Conservation (phyloP, 208 protist genomes). For the Blechomonas ayalai region DNA sequence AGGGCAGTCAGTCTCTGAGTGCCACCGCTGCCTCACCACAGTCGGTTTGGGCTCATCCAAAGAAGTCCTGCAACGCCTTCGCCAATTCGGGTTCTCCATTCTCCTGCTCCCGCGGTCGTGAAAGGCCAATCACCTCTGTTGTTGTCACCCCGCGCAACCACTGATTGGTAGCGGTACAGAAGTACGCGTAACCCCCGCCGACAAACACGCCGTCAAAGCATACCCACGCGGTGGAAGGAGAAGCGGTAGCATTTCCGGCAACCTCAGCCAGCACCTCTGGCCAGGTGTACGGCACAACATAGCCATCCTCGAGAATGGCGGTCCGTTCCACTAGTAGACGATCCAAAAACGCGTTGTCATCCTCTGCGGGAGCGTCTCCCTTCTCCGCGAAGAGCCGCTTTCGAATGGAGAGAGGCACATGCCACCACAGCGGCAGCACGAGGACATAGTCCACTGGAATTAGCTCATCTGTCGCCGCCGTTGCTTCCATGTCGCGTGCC, state of each 20-base stretch:
- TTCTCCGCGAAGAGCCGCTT: conserved; percentile 51
- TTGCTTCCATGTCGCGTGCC: conserved; percentile 41
- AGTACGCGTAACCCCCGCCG: conserved; percentile 71
- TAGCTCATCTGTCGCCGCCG: background rate
- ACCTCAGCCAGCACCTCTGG: conserved; percentile 35
- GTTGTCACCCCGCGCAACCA: conserved; percentile 69
- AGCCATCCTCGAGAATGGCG: conserved; percentile 45
- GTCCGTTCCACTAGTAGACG: conserved; percentile 34
- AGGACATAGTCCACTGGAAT: conserved; percentile 66
- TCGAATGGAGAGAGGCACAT: conserved; percentile 48
- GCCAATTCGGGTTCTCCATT: too few relatives aligned
- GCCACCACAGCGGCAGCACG: conserved; percentile 83
- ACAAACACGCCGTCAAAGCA: conserved; percentile 82
- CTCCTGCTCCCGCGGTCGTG: conserved; percentile 23
- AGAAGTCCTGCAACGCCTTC: too few relatives aligned
- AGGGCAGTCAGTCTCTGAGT: too few relatives aligned
- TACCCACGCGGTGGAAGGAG: conserved; percentile 17
- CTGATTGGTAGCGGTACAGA: conserved; percentile 74
- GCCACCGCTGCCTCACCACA: too few relatives aligned
- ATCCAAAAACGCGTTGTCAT: background rate
- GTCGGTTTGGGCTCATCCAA: too few relatives aligned
- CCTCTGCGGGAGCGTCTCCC: background rate
- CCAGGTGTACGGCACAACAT: conserved; percentile 55
- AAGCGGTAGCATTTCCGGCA: conserved; percentile 13
- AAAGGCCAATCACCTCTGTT: conserved; percentile 80